Base-by-base conservation (phyloP, 164 flowering plant species). In the Tinospora cordifolia region DNA sequence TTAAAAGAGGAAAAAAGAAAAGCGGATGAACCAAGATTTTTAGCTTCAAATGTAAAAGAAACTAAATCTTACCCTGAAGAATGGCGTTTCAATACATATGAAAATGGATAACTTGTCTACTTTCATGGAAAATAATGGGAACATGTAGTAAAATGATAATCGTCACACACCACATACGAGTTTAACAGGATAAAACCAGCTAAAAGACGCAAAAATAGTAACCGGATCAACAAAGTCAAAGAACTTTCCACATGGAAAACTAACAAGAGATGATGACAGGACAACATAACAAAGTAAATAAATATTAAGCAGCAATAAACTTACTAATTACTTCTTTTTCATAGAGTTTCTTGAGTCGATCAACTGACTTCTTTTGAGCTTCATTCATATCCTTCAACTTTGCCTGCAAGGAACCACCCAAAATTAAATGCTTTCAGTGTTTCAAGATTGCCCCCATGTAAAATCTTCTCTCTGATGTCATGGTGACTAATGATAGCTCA, bases 261-360 rank as follows among this genome's bases (percentile, higher is more conserved):
- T 62, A 27, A 34, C 14, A 30, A 21, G 7, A 22, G 12, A 34
- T 3, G 21, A 57, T 19, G 14, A 65, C 36, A 15, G 24, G 26
- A 14, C 12, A 10, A 7, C 21, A 36, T 24, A 59, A 40, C 15
- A 66, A 3, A 13, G 40, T 38, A 26, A 72, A 2, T 5, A 36
- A 17, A 66, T 13, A 6, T 9, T 30, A 44, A 63, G n/a, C 38
- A 44, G 64, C 30, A 71, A 73, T 66, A 66, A 63, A 81, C 95
- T 79, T 87, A 94, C 98, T 77, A 14, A 74, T 85, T 77, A 71
- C 78, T 84, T 81, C 91, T 51, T 85, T 76, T 80, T 79, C 69
- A 70, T 86, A 90, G 21, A 66, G 75, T 77, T 87, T 68, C 75
- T 75, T 87, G 15, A 94, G 49, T 67, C 87, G 77, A 62, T 83